Evolutionary conservation across 371 early-diverging fungal species (phyloP).

Genomic region (Mucor irregularis): DNA sequence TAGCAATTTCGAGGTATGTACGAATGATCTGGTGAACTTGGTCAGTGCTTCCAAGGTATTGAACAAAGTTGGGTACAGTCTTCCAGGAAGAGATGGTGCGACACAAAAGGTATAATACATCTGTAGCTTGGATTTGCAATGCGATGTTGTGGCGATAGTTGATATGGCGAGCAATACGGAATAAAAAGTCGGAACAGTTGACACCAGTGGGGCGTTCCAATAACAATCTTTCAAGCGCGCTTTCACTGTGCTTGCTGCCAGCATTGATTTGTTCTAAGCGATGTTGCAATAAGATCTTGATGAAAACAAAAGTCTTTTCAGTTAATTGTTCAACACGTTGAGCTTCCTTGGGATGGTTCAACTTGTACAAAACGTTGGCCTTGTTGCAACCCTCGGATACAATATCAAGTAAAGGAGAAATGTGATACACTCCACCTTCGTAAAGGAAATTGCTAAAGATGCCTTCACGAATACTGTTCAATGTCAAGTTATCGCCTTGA

Average conservation of each 20-base stretch:
- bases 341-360: slow-evolving; percentile 32
- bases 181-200: slow-evolving; percentile 34
- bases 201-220: slow-evolving; percentile 19
- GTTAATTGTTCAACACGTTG: slow-evolving; percentile 32
- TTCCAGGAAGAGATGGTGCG: slow-evolving; percentile 33
- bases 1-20: slow-evolving; percentile 35
- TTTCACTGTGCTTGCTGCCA: slow-evolving; percentile 2
- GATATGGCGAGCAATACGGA: slow-evolving; percentile 37
- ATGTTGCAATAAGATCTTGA: slow-evolving; percentile 35
- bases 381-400: slow-evolving; percentile 33
- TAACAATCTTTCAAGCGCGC: slow-evolving; percentile 24
- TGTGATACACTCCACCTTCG: slow-evolving; percentile 38
- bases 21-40: slow-evolving; percentile 40
- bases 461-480: slow-evolving; percentile 28
- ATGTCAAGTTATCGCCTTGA: background rate
- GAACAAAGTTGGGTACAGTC: slow-evolving; percentile 36
- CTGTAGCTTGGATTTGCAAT: slow-evolving; percentile 35
- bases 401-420: slow-evolving; percentile 37
- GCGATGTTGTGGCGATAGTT: slow-evolving; percentile 31
- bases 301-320: slow-evolving; percentile 34
- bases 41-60: slow-evolving; percentile 42
- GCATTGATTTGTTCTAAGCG: slow-evolving; percentile 25
- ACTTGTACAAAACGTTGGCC: slow-evolving; percentile 33
- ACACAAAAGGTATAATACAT: slow-evolving; percentile 36
- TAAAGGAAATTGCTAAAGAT: slow-evolving; percentile 38